These are phyloP conservation scores for Penicillium steckii DNA, from an alignment of 495 filamentous ascomycete genomes.

Conservation along the genomic window DNA sequence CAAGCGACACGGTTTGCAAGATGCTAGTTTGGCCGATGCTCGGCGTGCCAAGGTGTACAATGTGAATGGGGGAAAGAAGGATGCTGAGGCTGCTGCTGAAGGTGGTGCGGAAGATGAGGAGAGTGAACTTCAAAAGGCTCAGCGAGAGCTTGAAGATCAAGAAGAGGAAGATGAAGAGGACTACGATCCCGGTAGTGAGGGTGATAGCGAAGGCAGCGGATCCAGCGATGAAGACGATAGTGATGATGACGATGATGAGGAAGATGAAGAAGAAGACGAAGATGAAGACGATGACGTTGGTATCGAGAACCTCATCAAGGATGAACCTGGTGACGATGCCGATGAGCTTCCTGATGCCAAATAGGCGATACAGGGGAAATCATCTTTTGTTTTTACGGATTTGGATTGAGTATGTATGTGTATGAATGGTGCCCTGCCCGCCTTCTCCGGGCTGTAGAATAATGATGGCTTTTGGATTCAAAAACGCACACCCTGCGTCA, in stretches of 20 bases:
- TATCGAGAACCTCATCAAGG: constrained; percentile 46
- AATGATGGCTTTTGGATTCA: background rate
- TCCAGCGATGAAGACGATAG: constrained; percentile 53
- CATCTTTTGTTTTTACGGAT: background rate
- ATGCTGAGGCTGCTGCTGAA: constrained; percentile 24
- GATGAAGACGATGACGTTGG: constrained; percentile 40
- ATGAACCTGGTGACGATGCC: constrained; percentile 43
- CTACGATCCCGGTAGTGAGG: constrained; percentile 78
- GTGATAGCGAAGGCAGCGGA: constrained; percentile 69
- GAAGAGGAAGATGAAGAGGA: constrained; percentile 90
- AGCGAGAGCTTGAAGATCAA: constrained; percentile 59
- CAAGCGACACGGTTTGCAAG: constrained; percentile 75
- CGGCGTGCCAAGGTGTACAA: constrained; percentile 78
- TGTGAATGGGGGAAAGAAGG: constrained; percentile 56
- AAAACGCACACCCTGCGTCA: background rate
- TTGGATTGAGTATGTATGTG: background rate
- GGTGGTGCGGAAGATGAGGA: constrained; percentile 44
- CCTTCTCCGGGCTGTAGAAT: background rate
- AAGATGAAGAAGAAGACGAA: constrained; percentile 19
- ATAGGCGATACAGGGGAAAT: background rate
- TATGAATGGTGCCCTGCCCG: background rate
- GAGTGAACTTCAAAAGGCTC: constrained; percentile 65
- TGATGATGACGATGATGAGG: constrained; percentile 48
- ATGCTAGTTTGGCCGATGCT: constrained; percentile 87
- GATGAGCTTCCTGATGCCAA: constrained; percentile 34